Percentiles rank a stretch among this genome's conserved stretches.
phyloP scores from a whole-genome alignment of 495 filamentous ascomycete species.

The Trichoderma orchidacearum region DNA sequence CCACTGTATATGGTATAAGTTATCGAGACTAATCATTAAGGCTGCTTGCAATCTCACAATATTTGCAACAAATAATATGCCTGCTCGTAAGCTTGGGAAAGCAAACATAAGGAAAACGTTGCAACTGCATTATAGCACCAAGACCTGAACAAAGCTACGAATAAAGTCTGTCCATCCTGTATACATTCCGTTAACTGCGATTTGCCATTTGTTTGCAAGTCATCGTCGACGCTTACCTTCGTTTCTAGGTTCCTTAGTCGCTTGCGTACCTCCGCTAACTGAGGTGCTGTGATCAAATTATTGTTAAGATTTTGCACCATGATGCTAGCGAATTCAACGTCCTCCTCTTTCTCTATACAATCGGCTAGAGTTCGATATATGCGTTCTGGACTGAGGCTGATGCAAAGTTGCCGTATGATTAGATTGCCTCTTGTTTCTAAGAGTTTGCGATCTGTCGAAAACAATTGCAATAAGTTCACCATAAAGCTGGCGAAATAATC shows the following conservation, averaged over 20 bases:
- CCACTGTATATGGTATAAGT: conserved; percentile 45
- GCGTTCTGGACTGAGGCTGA: conserved; percentile 81
- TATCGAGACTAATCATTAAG: too few relatives aligned
- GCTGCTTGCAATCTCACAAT: conserved; percentile 74
- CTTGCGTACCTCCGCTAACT: conserved; percentile 82
- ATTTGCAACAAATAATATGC: conserved; percentile 94
- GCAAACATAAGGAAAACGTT: conserved; percentile 87
- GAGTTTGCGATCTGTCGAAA: conserved; percentile 81
- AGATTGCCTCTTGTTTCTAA: conserved; percentile 89
- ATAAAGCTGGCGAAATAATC: conserved; percentile 97
- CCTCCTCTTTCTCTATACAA: conserved; percentile 95
- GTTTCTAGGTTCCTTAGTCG: conserved; percentile 81
- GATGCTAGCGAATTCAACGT: conserved; percentile 95
- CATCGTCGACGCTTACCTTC: conserved; percentile 34
- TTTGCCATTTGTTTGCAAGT: conserved; percentile 5
- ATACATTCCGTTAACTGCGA: conserved; percentile 11
- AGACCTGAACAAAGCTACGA: conserved; percentile 82
- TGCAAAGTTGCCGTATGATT: conserved; percentile 89
- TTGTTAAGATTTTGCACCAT: conserved; percentile 99
- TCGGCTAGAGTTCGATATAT: conserved; percentile 96
- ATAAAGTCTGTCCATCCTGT: conserved; percentile 87
- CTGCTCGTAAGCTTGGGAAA: conserved; percentile 97
- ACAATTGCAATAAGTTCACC: conserved; percentile 90
- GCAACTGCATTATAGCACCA: conserved; percentile 99
- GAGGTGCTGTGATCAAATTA: conserved; percentile 93